Percentiles rank a stretch among this genome's conserved stretches.
Evolutionary conservation across 2,329 filamentous ascomycete genomes (phyloP).

Genomic region (Clonostachys byssicola): DNA sequence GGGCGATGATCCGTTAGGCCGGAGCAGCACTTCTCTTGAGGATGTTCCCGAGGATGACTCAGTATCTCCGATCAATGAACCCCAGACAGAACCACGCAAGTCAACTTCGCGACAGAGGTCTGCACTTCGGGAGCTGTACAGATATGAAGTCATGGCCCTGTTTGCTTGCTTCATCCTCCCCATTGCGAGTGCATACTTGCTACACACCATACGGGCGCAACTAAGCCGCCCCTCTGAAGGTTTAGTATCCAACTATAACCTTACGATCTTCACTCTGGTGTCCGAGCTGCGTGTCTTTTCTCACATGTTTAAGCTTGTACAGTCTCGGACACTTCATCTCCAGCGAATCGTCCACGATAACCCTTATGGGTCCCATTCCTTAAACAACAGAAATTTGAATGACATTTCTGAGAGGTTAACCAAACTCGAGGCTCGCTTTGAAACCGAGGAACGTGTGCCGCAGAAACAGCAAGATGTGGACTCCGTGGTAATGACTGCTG

Average conservation of each 20-base stretch:
- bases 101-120: conserved; percentile 18
- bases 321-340: conserved; percentile 74
- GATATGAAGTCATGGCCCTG: conserved; percentile 73
- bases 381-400: conserved; percentile 36
- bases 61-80: conserved; percentile 7
- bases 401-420: conserved; percentile 64
- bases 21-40: conserved; percentile 20
- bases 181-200: conserved; percentile 72
- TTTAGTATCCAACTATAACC: conserved; percentile 86
- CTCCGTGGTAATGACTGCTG: conserved; percentile 16
- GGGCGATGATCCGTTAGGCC: conserved; percentile 4
- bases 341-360: conserved; percentile 66
- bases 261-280: conserved; percentile 84
- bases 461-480: background rate
- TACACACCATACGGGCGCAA: conserved; percentile 77
- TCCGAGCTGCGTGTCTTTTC: conserved; percentile 81
- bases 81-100: conserved; percentile 2
- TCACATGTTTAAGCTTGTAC: conserved; percentile 77
- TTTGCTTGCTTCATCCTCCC: conserved; percentile 77
- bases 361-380: conserved; percentile 15
- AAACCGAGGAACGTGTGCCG: conserved; percentile 12
- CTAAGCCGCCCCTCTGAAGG: conserved; percentile 81
- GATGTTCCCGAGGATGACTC: conserved; percentile 40
- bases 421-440: conserved; percentile 56
- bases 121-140: conserved; percentile 61